Conservation (phyloP, 2,329 filamentous ascomycete genomes). For the Epichloe bromicola region DNA sequence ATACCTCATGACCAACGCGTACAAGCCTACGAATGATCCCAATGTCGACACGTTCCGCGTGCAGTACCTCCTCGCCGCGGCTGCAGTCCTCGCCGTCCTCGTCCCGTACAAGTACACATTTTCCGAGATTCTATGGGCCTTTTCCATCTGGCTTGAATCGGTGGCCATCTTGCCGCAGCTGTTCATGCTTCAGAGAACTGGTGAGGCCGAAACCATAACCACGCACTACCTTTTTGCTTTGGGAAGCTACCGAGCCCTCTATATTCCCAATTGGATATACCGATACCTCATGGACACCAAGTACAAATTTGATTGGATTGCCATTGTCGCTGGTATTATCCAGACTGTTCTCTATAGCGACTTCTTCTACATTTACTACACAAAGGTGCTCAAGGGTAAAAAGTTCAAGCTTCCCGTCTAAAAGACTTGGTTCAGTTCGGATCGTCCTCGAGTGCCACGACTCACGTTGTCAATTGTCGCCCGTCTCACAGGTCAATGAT, state of each 20-base stretch:
- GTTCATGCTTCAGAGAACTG: constrained; percentile 95
- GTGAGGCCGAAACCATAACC: constrained; percentile 98
- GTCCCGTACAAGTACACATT: constrained; percentile 76
- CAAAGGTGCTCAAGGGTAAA: constrained; percentile 81
- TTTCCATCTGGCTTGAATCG: constrained; percentile 94
- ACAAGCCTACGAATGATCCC: constrained; percentile 93
- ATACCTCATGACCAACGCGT: constrained; percentile 95
- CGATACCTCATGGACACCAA: constrained; percentile 64
- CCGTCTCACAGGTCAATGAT: neutral
- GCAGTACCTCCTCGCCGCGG: constrained; percentile 78
- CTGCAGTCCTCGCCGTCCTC: constrained; percentile 63
- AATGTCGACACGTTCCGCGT: constrained; percentile 97
- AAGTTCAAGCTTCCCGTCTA: constrained; percentile 79
- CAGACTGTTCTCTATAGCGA: constrained; percentile 96
- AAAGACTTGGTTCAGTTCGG: constrained; percentile 9
- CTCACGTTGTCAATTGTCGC: neutral
- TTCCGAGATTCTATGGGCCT: constrained; percentile 88
- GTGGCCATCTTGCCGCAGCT: constrained; percentile 95
- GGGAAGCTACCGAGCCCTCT: constrained; percentile 80
- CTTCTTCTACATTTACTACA: constrained; percentile 99
- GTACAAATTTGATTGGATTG: constrained; percentile 70
- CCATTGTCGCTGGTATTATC: constrained; percentile 75
- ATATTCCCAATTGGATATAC: constrained; percentile 98
- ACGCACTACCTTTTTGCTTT: constrained; percentile 95
- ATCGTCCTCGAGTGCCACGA: neutral